These are phyloP conservation scores for Dryas drummondii DNA, from an alignment of 306 rosid genomes.

Conservation along the genomic window DNA sequence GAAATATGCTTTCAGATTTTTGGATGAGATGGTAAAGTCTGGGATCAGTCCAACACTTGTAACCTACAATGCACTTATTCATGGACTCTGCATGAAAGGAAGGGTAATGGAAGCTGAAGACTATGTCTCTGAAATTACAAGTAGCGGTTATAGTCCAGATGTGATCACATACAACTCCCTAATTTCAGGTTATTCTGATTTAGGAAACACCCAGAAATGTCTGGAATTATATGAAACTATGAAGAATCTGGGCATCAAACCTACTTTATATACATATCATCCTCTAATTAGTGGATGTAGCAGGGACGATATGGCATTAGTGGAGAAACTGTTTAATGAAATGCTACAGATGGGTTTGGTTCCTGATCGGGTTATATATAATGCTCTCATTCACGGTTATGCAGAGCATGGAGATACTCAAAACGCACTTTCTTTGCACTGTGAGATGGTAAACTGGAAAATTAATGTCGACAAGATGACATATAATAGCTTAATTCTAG, in stretches of 20 bases:
- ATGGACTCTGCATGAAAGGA: constrained; percentile 70
- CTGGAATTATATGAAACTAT: constrained; percentile 57
- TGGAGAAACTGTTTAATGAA: constrained; percentile 54
- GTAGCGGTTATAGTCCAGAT: constrained; percentile 53
- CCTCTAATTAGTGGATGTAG: constrained; percentile 57
- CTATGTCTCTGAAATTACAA: constrained; percentile 38
- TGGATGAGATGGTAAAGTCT: constrained; percentile 54
- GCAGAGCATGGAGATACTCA: constrained; percentile 54
- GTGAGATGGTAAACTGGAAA: constrained; percentile 58
- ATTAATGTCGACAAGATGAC: constrained; percentile 62
- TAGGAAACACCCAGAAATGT: constrained; percentile 49
- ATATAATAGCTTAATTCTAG: constrained; percentile 78
- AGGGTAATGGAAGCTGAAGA: constrained; percentile 61
- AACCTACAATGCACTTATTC: constrained; percentile 65
- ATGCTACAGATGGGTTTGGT: constrained; percentile 50
- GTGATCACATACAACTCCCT: constrained; percentile 80
- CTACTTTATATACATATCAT: constrained; percentile 64
- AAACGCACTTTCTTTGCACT: constrained; percentile 53
- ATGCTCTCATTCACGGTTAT: constrained; percentile 48
- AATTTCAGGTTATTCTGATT: constrained; percentile 63
- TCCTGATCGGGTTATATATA: constrained; percentile 64
- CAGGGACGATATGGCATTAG: constrained; percentile 42
- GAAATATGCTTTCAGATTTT: constrained; percentile 52
- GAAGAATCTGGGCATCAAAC: constrained; percentile 61
- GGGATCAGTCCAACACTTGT: constrained; percentile 60